These are phyloP conservation scores for Leptodermis oblonga DNA, from an alignment of 257 asterid species.

Conservation along the genomic window DNA sequence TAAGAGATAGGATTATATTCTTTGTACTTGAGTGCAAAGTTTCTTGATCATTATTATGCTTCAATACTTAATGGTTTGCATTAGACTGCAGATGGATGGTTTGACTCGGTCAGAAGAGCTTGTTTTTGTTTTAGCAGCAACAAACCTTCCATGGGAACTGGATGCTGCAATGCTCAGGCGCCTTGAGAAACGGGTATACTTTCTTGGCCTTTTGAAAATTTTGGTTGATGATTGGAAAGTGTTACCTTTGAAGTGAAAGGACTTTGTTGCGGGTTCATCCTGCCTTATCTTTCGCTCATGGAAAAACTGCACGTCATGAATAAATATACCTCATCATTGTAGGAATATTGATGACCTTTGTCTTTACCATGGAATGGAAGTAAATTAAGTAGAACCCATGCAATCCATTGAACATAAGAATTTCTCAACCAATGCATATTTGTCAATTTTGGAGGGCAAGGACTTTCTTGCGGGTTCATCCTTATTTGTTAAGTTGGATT, in stretches of 20 bases:
- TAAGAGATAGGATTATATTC: neutral
- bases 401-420: neutral
- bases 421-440: neutral
- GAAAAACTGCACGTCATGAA: neutral
- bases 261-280: no score
- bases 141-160: slow-evolving; percentile 99
- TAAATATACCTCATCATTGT: neutral
- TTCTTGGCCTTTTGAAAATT: slow-evolving; percentile 8
- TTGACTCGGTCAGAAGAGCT: slow-evolving; percentile 88
- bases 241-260: neutral
- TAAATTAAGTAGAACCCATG: neutral
- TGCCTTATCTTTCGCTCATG: neutral
- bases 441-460: neutral
- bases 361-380: neutral
- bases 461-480: neutral
- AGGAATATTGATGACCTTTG: neutral
- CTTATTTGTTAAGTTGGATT: neutral
- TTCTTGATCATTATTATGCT: neutral
- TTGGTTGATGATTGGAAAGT: neutral
- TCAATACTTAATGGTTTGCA: slow-evolving; percentile 26
- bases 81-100: slow-evolving; percentile 95
- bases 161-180: slow-evolving; percentile 99
- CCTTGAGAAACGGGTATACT: slow-evolving; percentile 87
- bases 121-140: slow-evolving; percentile 97
- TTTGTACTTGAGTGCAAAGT: neutral